Evolutionary conservation across 345 rosid genomes (phyloP).

Genomic region (Lumnitzera racemosa): DNA sequence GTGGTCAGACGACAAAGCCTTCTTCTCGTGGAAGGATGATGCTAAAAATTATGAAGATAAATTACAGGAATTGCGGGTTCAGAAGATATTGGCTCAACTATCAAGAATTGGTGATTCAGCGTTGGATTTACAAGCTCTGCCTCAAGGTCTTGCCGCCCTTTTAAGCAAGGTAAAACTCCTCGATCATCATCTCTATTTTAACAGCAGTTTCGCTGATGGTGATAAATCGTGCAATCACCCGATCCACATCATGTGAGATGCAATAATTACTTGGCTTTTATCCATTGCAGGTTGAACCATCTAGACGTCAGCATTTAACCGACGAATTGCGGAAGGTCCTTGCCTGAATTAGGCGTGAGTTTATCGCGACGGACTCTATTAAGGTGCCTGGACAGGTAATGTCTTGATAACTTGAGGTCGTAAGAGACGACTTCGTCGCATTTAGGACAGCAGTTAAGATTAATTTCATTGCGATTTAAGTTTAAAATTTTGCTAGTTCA

Average conservation of each 20-base stretch:
- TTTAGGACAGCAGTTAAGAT: too few relatives aligned
- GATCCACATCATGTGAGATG: too few relatives aligned
- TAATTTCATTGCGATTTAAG: too few relatives aligned
- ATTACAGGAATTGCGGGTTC: slow-evolving; percentile 63
- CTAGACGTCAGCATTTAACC: slow-evolving; percentile 39
- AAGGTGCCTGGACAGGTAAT: too few relatives aligned
- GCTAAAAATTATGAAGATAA: slow-evolving; percentile 46
- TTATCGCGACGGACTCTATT: too few relatives aligned
- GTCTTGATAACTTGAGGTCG: too few relatives aligned
- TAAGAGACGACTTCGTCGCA: too few relatives aligned
- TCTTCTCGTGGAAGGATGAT: slow-evolving; percentile 76
- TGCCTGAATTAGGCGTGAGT: slow-evolving; percentile 13
- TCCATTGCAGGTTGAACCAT: slow-evolving; percentile 17
- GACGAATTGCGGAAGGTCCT: slow-evolving; percentile 56
- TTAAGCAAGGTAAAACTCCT: slow-evolving; percentile 61
- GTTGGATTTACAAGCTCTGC: slow-evolving; percentile 73
- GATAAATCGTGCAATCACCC: too few relatives aligned
- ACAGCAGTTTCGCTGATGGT: neutral
- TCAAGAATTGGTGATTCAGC: slow-evolving; percentile 56
- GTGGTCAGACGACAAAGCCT: slow-evolving; percentile 75
- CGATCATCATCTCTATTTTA: slow-evolving; percentile 4
- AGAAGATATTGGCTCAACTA: slow-evolving; percentile 64
- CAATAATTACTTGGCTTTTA: too few relatives aligned
- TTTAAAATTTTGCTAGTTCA: too few relatives aligned
- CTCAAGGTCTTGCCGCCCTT: slow-evolving; percentile 81